These are phyloP conservation scores for Aspergillus campestris DNA, from an alignment of 495 filamentous ascomycete species.

Conservation along the genomic window DNA sequence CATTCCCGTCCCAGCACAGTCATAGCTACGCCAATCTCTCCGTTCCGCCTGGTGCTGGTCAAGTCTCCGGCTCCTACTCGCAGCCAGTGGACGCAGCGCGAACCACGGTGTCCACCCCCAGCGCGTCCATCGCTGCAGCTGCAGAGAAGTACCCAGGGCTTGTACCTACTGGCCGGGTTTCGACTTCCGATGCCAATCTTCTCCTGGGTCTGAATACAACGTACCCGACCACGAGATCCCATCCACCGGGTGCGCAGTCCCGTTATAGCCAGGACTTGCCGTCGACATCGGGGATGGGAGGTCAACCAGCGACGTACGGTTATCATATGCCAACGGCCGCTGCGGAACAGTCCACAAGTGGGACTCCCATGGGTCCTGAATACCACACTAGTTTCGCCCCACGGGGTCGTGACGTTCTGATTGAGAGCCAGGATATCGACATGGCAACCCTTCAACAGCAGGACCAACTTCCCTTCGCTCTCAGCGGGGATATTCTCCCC, in stretches of 20 bases:
- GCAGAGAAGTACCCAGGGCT: slow-evolving; percentile 16
- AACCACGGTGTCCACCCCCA: slow-evolving; percentile 9
- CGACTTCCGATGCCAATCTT: slow-evolving; percentile 20
- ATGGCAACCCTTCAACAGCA: slow-evolving; percentile 43
- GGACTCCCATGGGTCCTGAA: slow-evolving; percentile 28
- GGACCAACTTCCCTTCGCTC: slow-evolving; percentile 32
- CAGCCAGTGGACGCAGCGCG: slow-evolving; percentile 11
- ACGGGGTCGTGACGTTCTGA: slow-evolving; percentile 49
- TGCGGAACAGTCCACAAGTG: slow-evolving; percentile 31
- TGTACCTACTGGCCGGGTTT: slow-evolving; percentile 8
- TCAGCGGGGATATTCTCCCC: slow-evolving; percentile 51
- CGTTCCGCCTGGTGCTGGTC: slow-evolving; percentile 13
- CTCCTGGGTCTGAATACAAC: slow-evolving; percentile 23
- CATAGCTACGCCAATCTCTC: slow-evolving; percentile 24
- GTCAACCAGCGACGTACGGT: slow-evolving; percentile 13
- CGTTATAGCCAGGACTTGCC: slow-evolving; percentile 42
- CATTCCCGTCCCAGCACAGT: slow-evolving; percentile 28
- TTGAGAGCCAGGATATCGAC: slow-evolving; percentile 64
- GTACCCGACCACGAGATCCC: slow-evolving; percentile 17
- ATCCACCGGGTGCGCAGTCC: slow-evolving; percentile 31
- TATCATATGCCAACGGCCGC: slow-evolving; percentile 22
- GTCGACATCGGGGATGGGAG: slow-evolving; percentile 14
- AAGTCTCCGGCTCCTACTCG: slow-evolving; percentile 16
- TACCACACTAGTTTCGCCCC: slow-evolving; percentile 30
- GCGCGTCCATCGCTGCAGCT: slow-evolving; percentile 10